Percentiles rank a stretch among this genome's conserved stretches.
Evolutionary conservation across 2,329 filamentous ascomycete genomes (phyloP).

Genomic region (Talaromyces marneffei): DNA sequence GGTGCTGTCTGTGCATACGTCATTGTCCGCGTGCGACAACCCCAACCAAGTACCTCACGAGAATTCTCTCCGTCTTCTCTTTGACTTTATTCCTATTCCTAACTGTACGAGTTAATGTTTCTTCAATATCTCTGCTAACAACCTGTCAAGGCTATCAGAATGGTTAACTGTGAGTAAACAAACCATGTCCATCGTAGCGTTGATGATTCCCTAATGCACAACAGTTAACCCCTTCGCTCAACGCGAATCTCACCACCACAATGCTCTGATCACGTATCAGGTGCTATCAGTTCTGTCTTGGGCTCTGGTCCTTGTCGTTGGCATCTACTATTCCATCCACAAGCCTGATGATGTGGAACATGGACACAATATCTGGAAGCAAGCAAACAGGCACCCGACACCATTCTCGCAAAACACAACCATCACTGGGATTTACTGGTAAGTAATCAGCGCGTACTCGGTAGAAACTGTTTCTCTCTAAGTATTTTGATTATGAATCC

Average conservation of each 20-base stretch:
- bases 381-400: slow-evolving; percentile 61
- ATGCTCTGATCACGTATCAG: slow-evolving; percentile 66
- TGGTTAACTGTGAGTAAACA: slow-evolving; percentile 9
- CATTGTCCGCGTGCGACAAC: neutral
- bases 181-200: neutral
- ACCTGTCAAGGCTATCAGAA: neutral
- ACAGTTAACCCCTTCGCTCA: slow-evolving; percentile 71
- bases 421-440: slow-evolving; percentile 70
- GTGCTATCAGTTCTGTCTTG: slow-evolving; percentile 68
- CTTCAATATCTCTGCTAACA: neutral
- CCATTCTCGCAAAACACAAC: slow-evolving; percentile 68
- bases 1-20: neutral
- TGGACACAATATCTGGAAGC: slow-evolving; percentile 65
- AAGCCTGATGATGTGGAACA: slow-evolving; percentile 57
- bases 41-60: neutral
- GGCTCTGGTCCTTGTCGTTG: slow-evolving; percentile 64
- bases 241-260: slow-evolving; percentile 59
- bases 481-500: neutral
- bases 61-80: neutral
- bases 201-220: neutral
- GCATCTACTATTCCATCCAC: slow-evolving; percentile 67
- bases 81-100: neutral
- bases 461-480: neutral
- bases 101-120: too few species aligned
- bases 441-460: slow-evolving; percentile 18